These are phyloP conservation scores for Vitrella brassicaformis DNA, from an alignment of 73 alveolate genomes.

Conservation along the genomic window DNA sequence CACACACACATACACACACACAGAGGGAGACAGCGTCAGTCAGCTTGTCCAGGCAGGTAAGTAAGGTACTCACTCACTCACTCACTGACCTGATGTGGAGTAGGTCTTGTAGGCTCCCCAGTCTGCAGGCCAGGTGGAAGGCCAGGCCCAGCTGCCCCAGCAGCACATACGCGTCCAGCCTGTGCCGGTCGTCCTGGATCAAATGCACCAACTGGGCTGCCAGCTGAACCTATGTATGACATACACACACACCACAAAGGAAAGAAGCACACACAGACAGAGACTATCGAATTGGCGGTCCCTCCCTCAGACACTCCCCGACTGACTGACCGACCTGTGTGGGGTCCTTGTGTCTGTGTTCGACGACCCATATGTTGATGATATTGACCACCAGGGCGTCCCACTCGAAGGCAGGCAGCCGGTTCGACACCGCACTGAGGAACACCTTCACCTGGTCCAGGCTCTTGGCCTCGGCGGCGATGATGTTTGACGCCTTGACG, in stretches of 20 bases:
- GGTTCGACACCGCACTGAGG: not conserved
- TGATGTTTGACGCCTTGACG: not conserved
- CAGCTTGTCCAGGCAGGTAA: too few species aligned
- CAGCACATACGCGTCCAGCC: too few species aligned
- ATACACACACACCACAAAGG: not conserved
- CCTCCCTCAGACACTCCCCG: not conserved
- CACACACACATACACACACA: too few species aligned
- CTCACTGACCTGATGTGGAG: too few species aligned
- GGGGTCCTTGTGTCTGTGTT: not conserved
- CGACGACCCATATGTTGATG: not conserved
- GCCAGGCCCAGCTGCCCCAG: too few species aligned
- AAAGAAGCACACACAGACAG: not conserved
- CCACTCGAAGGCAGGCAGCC: not conserved
- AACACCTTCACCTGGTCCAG: not conserved
- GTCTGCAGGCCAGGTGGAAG: too few species aligned
- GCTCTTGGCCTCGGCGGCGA: not conserved
- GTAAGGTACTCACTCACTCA: too few species aligned
- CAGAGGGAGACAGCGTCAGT: too few species aligned
- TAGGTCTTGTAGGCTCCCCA: too few species aligned
- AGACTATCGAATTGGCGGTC: not conserved
- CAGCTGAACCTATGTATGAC: too few species aligned
- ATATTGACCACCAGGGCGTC: not conserved
- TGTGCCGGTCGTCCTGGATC: too few species aligned
- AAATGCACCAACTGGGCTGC: too few species aligned
- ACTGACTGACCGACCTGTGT: not conserved